These are phyloP conservation scores for Monosporascus sp. DNA, from an alignment of 2,329 filamentous ascomycete genomes.

Conservation along the genomic window DNA sequence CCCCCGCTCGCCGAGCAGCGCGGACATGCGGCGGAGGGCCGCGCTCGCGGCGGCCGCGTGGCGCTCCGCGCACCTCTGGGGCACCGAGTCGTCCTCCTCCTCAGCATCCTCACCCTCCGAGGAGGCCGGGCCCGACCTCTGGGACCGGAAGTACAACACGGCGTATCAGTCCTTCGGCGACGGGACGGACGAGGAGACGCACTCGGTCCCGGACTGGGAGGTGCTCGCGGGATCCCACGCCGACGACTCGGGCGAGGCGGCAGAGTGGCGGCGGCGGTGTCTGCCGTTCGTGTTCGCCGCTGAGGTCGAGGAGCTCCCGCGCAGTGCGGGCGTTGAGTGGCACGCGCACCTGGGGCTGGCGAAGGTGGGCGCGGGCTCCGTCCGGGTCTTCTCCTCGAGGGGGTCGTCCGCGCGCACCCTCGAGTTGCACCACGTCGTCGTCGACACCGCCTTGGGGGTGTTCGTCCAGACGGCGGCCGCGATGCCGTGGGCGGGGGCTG, in stretches of 20 bases:
- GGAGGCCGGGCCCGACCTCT: constrained; percentile 56
- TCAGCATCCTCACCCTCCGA: constrained; percentile 4
- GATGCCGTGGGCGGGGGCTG: neutral
- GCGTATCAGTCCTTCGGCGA: constrained; percentile 39
- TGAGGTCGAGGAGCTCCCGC: constrained; percentile 73
- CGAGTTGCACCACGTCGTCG: constrained; percentile 20
- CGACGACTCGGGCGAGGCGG: constrained; percentile 14
- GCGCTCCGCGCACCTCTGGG: constrained; percentile 37
- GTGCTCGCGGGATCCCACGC: constrained; percentile 34
- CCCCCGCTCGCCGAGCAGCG: constrained; percentile 28
- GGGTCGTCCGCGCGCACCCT: neutral
- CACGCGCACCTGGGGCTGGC: constrained; percentile 61
- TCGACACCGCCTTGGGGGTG: constrained; percentile 12
- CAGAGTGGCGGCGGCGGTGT: constrained; percentile 23
- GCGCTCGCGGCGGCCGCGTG: constrained; percentile 43
- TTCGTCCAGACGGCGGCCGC: constrained; percentile 20
- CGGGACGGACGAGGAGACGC: constrained; percentile 17
- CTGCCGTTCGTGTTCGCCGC: constrained; percentile 68
- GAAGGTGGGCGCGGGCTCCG: constrained; percentile 21
- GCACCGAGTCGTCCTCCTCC: too few species aligned
- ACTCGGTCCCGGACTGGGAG: constrained; percentile 47
- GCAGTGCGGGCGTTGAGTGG: constrained; percentile 77
- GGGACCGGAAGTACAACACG: constrained; percentile 60
- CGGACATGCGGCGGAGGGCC: constrained; percentile 29
- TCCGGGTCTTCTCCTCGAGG: constrained; percentile 13